These are phyloP conservation scores for Quercus parvula DNA, from an alignment of 306 rosid species.

Conservation along the genomic window DNA sequence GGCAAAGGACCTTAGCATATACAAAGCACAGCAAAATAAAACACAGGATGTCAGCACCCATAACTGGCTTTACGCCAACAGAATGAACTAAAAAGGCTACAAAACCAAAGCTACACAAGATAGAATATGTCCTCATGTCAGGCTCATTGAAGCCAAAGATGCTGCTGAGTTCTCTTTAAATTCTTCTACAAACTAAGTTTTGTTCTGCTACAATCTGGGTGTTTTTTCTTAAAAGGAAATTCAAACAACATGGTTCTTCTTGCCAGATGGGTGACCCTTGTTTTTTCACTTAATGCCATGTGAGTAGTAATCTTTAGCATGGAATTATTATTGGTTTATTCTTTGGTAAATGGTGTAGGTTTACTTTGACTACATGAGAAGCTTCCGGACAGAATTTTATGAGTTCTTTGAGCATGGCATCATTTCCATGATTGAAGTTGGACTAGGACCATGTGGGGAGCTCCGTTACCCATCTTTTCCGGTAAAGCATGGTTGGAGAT, in stretches of 20 bases:
- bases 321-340: neutral
- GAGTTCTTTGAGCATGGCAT: constrained; percentile 75
- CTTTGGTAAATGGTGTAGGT: constrained; percentile 51
- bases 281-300: neutral
- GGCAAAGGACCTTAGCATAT: neutral
- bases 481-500: constrained; percentile 99
- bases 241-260: neutral
- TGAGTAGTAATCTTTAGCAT: neutral
- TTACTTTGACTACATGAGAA: constrained; percentile 97
- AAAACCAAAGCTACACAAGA: neutral
- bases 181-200: neutral
- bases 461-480: constrained; percentile 88
- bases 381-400: constrained; percentile 88
- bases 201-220: neutral
- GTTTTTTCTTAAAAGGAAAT: neutral
- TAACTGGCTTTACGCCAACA: neutral
- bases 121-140: neutral
- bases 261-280: too few species aligned
- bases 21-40: neutral
- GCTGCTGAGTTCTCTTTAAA: neutral
- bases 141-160: neutral
- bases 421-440: constrained; percentile 86
- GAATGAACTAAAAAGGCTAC: neutral
- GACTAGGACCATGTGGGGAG: constrained; percentile 98
- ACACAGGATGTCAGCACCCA: neutral